Base-by-base conservation (phyloP, 23 red algal genomes). In the Agarophyton chilense region DNA sequence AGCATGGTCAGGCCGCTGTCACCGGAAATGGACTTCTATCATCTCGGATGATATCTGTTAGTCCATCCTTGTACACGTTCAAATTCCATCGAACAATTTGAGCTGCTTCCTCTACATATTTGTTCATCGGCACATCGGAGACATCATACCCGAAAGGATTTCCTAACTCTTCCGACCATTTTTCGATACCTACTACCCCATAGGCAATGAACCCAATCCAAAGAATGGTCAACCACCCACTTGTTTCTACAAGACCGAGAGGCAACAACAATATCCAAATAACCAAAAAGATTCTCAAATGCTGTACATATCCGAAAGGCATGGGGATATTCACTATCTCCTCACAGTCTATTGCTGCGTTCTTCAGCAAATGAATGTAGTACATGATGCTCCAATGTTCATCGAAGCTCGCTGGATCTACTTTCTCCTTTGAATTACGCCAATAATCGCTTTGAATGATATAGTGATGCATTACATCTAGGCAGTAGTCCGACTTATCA, bases 151-250 rank as follows among this genome's bases (percentile, higher is more conserved):
- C 84, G 22, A 89, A 89, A 21, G 84, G 84, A 51, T 89, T 52
- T 2, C 41, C 52, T 22, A 89, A 38, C 21, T 89, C 84, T 60
- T 64, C 25, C 21, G 84, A 42, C 70, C 70, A 76, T 9, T 60
- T n/a, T 31, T 89, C 70, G 14, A 89, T 49, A 13, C 84, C 84
- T 14, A 89, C 50, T 6, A 89, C 41, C 12, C 84, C 84, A 41
- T 77, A 89, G 2, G 84, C 68, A 46, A 89, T 89, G 54, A 89
- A 89, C 31, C 18, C 39, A n/a, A 58, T 89, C 84, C 84, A 89
- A 10, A 77, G 32, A 19, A 89, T 57, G 2, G 70, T 76, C 21
- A 89, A 34, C 84, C 84, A 89, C 22, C 84, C 70, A 21, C 52
- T 76, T 18, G 49, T 38, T 57, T 89, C 84, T 0, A 78, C 84